Evolutionary conservation across 768 basidiomycete genomes (phyloP).

Genomic region (Favolaschia claudopus): DNA sequence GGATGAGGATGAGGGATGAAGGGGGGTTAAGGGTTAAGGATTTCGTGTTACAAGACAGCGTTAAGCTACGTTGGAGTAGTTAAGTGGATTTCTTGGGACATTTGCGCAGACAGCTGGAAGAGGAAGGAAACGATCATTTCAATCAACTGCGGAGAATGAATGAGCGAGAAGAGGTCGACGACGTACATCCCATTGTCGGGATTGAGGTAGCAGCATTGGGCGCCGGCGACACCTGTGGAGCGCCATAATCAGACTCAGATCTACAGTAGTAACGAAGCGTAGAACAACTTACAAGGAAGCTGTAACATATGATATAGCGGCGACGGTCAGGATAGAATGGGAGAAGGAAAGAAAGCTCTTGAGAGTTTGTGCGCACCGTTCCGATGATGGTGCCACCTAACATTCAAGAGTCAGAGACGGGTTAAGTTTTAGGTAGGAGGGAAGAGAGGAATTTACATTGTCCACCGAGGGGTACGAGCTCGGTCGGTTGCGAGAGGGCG

Average conservation of each 20-base stretch:
- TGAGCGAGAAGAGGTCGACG: neutral
- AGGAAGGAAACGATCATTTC: neutral
- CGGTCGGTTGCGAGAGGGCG: neutral
- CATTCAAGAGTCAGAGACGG: neutral
- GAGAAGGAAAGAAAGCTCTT: neutral
- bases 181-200: constrained; percentile 16
- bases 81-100: neutral
- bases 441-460: neutral
- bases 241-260: neutral
- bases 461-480: constrained; percentile 9
- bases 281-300: constrained; percentile 3
- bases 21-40: too few relatives aligned
- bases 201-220: constrained; percentile 16
- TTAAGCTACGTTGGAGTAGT: neutral
- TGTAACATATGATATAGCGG: neutral
- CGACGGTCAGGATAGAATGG: neutral
- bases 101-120: constrained; percentile 2
- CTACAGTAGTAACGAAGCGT: neutral
- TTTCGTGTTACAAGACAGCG: too few relatives aligned
- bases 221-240: neutral
- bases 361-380: constrained; percentile 2
- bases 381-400: constrained; percentile 14
- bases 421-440: neutral
- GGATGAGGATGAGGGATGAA: too few relatives aligned
- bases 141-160: neutral